These are phyloP conservation scores for Emericellopsis cladophorae DNA, from an alignment of 2,329 filamentous ascomycete genomes.

Conservation along the genomic window DNA sequence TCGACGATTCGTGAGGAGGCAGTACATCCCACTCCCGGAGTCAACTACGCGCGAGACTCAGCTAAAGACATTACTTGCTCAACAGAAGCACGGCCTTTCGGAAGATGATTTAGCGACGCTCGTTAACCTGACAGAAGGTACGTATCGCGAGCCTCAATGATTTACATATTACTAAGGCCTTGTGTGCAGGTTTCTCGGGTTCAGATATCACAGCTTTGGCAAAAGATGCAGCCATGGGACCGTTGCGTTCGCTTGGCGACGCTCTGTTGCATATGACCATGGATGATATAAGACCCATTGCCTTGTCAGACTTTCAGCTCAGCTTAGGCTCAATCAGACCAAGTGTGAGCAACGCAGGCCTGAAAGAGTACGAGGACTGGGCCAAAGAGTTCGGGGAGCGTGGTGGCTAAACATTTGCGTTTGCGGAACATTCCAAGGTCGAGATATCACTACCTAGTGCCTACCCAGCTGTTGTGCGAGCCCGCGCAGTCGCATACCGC, in stretches of 20 bases:
- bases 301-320: constrained; percentile 68
- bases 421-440: too few relatives aligned
- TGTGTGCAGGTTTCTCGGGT: constrained; percentile 71
- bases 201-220: constrained; percentile 94
- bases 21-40: constrained; percentile 93
- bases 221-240: constrained; percentile 97
- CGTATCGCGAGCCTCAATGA: constrained; percentile 11
- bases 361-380: constrained; percentile 91
- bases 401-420: constrained; percentile 44
- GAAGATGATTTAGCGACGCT: constrained; percentile 60
- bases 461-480: too few relatives aligned
- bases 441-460: too few relatives aligned
- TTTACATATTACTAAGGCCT: constrained; percentile 1
- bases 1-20: constrained; percentile 77
- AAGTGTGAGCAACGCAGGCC: constrained; percentile 72
- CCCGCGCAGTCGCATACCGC: too few relatives aligned
- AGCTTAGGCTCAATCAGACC: constrained; percentile 79
- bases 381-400: constrained; percentile 85
- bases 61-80: constrained; percentile 63
- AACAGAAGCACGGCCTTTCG: constrained; percentile 73
- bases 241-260: constrained; percentile 79
- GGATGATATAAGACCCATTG: constrained; percentile 86
- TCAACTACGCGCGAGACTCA: constrained; percentile 69
- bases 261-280: constrained; percentile 81
- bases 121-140: constrained; percentile 76